A percentile compares a stretch with the other conserved stretches of the same genome.
Conservation (phyloP, 805 yeast species). For the Sungouiella thailandica region DNA sequence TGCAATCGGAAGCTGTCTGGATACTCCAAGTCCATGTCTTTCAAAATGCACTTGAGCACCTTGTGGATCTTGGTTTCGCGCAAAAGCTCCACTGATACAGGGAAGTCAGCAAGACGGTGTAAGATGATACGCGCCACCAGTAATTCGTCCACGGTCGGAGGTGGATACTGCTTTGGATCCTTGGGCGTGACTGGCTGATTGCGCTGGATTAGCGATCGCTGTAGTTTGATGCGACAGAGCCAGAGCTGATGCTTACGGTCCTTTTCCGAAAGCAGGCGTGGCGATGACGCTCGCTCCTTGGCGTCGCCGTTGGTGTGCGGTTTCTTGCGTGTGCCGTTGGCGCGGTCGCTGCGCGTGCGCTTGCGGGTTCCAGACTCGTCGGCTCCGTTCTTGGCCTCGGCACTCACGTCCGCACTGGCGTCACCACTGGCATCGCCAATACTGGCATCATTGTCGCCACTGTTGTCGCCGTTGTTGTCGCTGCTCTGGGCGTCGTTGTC, state of each 20-base stretch:
- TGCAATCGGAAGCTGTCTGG: slow-evolving; percentile 43
- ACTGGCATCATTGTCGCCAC: not conserved
- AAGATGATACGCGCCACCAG: slow-evolving; percentile 36
- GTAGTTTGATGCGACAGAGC: slow-evolving; percentile 45
- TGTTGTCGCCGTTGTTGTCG: slow-evolving; percentile 1
- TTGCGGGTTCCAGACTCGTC: not conserved
- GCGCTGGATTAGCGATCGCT: slow-evolving; percentile 45
- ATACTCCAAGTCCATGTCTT: slow-evolving; percentile 35
- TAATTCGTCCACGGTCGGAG: slow-evolving; percentile 43
- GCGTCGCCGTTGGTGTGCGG: not conserved
- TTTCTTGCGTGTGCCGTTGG: slow-evolving; percentile 4
- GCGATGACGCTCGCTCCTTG: slow-evolving; percentile 5
- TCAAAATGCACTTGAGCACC: slow-evolving; percentile 45
- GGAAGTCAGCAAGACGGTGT: slow-evolving; percentile 38
- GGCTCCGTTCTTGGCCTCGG: slow-evolving; percentile 1
- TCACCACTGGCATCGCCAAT: too few relatives aligned
- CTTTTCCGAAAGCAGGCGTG: slow-evolving; percentile 25
- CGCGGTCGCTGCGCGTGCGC: slow-evolving; percentile 1
- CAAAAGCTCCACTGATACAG: slow-evolving; percentile 37
- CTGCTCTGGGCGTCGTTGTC: not conserved
- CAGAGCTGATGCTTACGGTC: slow-evolving; percentile 43
- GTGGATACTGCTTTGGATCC: slow-evolving; percentile 28
- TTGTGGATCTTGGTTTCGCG: slow-evolving; percentile 46
- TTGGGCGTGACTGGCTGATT: slow-evolving; percentile 35
- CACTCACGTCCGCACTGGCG: not conserved